phyloP scores from a whole-genome alignment of 2,329 filamentous ascomycete genomes.

The Pleochaeta shiraiana region DNA sequence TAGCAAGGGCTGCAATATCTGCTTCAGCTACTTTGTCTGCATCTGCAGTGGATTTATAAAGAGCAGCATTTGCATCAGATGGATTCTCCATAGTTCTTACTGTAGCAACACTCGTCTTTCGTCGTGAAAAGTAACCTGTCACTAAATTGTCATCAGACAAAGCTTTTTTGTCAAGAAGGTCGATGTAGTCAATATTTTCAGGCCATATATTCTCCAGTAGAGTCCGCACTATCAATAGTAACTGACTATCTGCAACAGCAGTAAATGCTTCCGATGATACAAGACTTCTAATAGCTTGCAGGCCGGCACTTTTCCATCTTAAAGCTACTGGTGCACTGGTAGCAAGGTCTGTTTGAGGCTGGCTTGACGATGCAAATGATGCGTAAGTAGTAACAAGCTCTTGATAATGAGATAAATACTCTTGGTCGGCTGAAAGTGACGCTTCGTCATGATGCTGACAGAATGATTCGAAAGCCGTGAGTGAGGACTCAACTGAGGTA shows the following conservation, averaged over 20 bases:
- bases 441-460: slow-evolving; percentile 77
- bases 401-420: slow-evolving; percentile 64
- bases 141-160: slow-evolving; percentile 47
- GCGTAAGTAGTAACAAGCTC: slow-evolving; percentile 64
- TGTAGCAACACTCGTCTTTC: slow-evolving; percentile 61
- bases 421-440: slow-evolving; percentile 64
- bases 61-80: slow-evolving; percentile 43
- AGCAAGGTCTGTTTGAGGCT: slow-evolving; percentile 27
- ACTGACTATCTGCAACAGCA: slow-evolving; percentile 51
- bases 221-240: slow-evolving; percentile 60
- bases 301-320: slow-evolving; percentile 51
- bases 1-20: slow-evolving; percentile 62
- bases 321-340: slow-evolving; percentile 53
- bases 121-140: slow-evolving; percentile 36
- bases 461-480: slow-evolving; percentile 70
- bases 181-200: slow-evolving; percentile 45
- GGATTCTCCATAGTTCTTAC: slow-evolving; percentile 46
- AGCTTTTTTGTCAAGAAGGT: slow-evolving; percentile 42
- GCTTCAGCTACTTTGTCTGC: slow-evolving; percentile 80
- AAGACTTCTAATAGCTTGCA: slow-evolving; percentile 62
- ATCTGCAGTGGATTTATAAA: slow-evolving; percentile 65
- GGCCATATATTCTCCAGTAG: slow-evolving; percentile 75
- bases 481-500: slow-evolving; percentile 76
- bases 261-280: slow-evolving; percentile 60
- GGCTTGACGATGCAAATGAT: slow-evolving; percentile 47